A percentile compares a stretch with the other conserved stretches of the same genome.
phyloP scores from a whole-genome alignment of 345 rosid genomes.

The Rhodamnia rubescens region DNA sequence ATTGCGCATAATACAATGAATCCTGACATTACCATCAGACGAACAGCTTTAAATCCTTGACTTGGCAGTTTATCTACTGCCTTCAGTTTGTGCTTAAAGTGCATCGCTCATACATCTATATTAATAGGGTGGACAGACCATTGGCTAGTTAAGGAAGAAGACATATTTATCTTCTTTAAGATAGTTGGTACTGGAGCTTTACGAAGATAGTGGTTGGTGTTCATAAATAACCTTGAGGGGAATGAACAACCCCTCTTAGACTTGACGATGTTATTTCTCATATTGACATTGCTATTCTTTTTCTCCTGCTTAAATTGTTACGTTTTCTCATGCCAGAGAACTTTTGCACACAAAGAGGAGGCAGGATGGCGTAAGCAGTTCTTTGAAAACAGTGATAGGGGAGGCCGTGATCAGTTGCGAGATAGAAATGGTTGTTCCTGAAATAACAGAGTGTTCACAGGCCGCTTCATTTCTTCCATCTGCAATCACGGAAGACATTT shows the following conservation, averaged over 20 bases:
- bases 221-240: background rate
- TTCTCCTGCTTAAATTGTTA: background rate
- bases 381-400: slow-evolving; percentile 36
- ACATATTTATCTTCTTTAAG: background rate
- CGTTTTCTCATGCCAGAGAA: slow-evolving; percentile 37
- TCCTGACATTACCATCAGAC: background rate
- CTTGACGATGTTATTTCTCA: background rate
- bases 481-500: slow-evolving; percentile 46
- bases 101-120: background rate
- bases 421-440: slow-evolving; percentile 66
- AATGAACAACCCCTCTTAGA: background rate
- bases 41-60: background rate
- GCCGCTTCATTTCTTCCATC: slow-evolving; percentile 58
- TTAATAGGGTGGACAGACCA: background rate
- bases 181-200: background rate
- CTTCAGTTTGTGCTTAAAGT: background rate
- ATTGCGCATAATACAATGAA: background rate
- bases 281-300: background rate
- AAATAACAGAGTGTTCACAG: slow-evolving; percentile 53
- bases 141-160: background rate
- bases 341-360: slow-evolving; percentile 67
- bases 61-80: background rate
- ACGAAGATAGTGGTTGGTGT: background rate
- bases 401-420: slow-evolving; percentile 64
- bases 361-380: slow-evolving; percentile 39